Evolutionary conservation across 805 yeast species (phyloP).

Genomic region (Ogataea pilisensis): DNA sequence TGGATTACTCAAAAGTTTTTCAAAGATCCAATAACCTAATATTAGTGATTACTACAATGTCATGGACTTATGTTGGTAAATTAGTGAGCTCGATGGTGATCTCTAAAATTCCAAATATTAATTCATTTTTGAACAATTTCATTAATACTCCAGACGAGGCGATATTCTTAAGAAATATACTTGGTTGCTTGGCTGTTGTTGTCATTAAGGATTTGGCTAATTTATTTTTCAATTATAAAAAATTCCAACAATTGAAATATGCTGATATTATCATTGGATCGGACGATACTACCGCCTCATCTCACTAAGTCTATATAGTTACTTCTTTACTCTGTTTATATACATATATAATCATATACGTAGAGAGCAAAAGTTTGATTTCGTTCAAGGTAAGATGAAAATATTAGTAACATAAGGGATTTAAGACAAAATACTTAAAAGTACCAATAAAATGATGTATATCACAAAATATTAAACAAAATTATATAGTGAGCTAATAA

Average conservation of each 20-base stretch:
- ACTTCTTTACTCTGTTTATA: too few species aligned
- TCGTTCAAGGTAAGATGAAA: too few species aligned
- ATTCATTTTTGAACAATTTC: conserved; percentile 16
- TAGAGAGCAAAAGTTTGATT: too few species aligned
- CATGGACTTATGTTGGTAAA: conserved; percentile 34
- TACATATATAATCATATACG: too few species aligned
- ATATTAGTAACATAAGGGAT: too few species aligned
- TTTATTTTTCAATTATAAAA: conserved; percentile 30
- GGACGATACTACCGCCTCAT: neutral
- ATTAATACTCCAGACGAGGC: conserved; percentile 36
- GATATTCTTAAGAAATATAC: conserved; percentile 30
- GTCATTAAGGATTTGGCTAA: conserved; percentile 31
- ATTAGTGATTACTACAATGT: conserved; percentile 24
- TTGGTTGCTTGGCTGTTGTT: conserved; percentile 31
- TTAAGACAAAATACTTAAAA: too few species aligned
- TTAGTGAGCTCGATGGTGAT: conserved; percentile 21
- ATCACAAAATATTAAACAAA: too few species aligned
- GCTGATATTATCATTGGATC: conserved; percentile 18
- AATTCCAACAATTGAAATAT: conserved; percentile 25
- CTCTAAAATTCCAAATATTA: conserved; percentile 20
- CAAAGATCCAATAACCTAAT: conserved; percentile 14
- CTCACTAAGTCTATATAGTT: too few species aligned
- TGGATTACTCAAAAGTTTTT: conserved; percentile 29
- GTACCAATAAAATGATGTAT: too few species aligned
- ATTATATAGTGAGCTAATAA: too few species aligned